Conservation (phyloP, 495 filamentous ascomycete species). For the Talaromyces borbonicus region DNA sequence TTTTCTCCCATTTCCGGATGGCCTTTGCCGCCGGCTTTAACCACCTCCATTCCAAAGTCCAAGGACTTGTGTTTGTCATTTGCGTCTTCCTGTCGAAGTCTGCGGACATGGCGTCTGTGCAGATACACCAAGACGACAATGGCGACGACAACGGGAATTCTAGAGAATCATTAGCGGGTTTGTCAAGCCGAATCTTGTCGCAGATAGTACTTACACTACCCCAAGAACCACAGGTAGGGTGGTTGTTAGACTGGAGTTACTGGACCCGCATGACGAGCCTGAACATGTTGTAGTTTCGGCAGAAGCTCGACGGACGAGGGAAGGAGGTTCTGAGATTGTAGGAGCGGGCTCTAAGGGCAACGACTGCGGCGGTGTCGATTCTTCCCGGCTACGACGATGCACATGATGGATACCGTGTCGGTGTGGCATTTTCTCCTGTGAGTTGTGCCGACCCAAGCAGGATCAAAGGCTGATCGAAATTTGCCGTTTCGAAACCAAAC, state of each 20-base stretch:
- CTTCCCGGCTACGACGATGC: neutral
- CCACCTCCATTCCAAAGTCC: constrained; percentile 72
- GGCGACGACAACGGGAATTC: constrained; percentile 66
- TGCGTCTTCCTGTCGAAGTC: constrained; percentile 65
- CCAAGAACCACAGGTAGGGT: constrained; percentile 72
- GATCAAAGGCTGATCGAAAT: too few species aligned
- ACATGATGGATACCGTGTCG: constrained; percentile 4
- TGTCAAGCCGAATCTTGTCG: neutral
- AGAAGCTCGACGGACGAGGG: constrained; percentile 2
- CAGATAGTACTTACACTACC: constrained; percentile 57
- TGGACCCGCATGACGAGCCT: constrained; percentile 36
- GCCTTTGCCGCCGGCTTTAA: constrained; percentile 21
- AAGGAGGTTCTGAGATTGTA: neutral
- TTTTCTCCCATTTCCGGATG: constrained; percentile 31
- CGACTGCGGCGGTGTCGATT: neutral
- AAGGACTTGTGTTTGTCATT: constrained; percentile 86
- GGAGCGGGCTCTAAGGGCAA: constrained; percentile 24
- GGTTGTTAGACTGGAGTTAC: constrained; percentile 43
- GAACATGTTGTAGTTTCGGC: constrained; percentile 5
- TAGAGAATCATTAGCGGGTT: constrained; percentile 27
- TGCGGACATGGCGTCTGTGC: constrained; percentile 66
- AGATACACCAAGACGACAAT: constrained; percentile 61
- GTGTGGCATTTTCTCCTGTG: constrained; percentile 4
- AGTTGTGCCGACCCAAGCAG: neutral
- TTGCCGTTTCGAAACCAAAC: too few species aligned